A percentile compares a stretch with the other conserved stretches of the same genome.
Evolutionary conservation across 192 early-diverging fungal species (phyloP).

Genomic region (Chytriomyces sp.): DNA sequence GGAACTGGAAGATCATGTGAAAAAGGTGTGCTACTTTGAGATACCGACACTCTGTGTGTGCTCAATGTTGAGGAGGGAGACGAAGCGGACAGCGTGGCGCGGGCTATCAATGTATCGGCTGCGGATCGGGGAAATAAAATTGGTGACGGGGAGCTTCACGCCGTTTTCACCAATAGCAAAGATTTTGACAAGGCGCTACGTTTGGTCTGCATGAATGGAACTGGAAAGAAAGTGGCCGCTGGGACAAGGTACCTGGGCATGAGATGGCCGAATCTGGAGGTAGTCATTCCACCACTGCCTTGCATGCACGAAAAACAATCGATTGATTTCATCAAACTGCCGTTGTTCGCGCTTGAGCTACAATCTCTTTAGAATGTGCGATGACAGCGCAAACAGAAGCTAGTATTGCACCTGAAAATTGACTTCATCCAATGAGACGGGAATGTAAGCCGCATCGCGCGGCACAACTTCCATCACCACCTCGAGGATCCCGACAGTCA

Average conservation of each 20-base stretch:
- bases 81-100: constrained; percentile 32
- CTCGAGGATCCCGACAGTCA: constrained; percentile 36
- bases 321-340: constrained; percentile 28
- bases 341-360: constrained; percentile 24
- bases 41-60: constrained; percentile 16
- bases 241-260: constrained; percentile 13
- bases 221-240: not conserved
- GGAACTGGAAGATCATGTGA: not conserved
- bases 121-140: constrained; percentile 26
- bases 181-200: constrained; percentile 34
- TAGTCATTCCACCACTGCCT: constrained; percentile 45
- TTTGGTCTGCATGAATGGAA: no score
- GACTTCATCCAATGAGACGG: constrained; percentile 21
- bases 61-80: constrained; percentile 25
- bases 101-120: constrained; percentile 31
- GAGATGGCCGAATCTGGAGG: constrained; percentile 27
- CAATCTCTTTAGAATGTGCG: not conserved
- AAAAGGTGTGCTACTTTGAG: constrained; percentile 11
- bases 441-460: not conserved
- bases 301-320: constrained; percentile 29
- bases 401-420: not conserved
- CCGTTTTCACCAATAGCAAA: constrained; percentile 33
- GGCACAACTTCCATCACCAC: constrained; percentile 22
- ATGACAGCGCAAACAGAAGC: not conserved
- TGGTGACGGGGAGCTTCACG: constrained; percentile 31